These are phyloP conservation scores for Dissophora globulifera DNA, from an alignment of 192 early-diverging fungal genomes.

Conservation along the genomic window DNA sequence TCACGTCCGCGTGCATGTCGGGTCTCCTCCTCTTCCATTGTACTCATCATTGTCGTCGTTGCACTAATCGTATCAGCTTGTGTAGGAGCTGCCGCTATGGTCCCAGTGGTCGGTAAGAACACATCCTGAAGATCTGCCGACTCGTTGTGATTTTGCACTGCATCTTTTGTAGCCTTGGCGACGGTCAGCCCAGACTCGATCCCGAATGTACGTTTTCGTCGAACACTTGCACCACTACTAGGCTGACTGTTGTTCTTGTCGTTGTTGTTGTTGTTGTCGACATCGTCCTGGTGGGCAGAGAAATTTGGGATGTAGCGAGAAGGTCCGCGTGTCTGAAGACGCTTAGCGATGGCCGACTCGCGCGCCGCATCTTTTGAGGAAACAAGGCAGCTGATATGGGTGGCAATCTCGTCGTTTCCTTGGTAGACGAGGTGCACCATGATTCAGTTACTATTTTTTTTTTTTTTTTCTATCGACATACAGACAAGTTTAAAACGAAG, in stretches of 20 bases:
- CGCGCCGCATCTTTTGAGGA: constrained; percentile 28
- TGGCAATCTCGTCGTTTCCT: constrained; percentile 56
- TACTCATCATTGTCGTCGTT: background rate
- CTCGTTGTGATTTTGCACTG: no score
- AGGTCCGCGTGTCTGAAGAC: no score
- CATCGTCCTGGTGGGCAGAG: no score
- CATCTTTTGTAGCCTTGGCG: no score
- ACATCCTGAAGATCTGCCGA: constrained; percentile 26
- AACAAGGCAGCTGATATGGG: constrained; percentile 54
- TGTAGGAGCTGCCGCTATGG: background rate
- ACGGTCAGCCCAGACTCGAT: constrained; percentile 35
- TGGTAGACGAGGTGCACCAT: constrained; percentile 35
- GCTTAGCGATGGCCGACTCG: constrained; percentile 49
- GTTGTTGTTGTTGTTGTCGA: no score
- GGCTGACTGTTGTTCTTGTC: no score
- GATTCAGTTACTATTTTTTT: constrained; percentile 1
- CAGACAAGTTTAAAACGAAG: no score
- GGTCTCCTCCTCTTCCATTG: background rate
- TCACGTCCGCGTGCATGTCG: constrained; percentile 40
- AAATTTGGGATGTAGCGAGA: no score
- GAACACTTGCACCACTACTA: background rate
- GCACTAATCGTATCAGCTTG: background rate
- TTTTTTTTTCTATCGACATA: no score
- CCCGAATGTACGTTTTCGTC: constrained; percentile 5
- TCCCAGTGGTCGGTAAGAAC: constrained; percentile 16